Conservation (phyloP, 1,284 basidiomycete genomes). For the Apiotrichum montevideense region DNA sequence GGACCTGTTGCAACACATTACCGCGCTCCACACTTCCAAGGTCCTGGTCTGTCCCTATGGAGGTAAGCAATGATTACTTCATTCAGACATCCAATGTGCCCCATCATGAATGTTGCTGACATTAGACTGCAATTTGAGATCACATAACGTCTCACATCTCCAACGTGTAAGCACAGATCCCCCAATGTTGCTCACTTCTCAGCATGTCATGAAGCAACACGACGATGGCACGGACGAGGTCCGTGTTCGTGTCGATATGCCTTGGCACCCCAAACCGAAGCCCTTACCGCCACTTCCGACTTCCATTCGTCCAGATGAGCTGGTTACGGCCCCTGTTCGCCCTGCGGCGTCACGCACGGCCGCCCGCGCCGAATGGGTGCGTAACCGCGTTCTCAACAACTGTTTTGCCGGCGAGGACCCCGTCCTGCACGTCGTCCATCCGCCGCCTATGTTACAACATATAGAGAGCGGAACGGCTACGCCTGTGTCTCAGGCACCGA, state of each 20-base stretch:
- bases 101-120: neutral
- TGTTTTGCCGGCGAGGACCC: slow-evolving; percentile 26
- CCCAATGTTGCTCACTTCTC: neutral
- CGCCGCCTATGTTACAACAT: slow-evolving; percentile 26
- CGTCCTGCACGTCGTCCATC: slow-evolving; percentile 25
- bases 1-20: slow-evolving; percentile 29
- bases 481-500: neutral
- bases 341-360: slow-evolving; percentile 12
- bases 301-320: slow-evolving; percentile 17
- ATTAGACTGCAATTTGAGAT: slow-evolving; percentile 21
- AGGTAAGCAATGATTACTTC: slow-evolving; percentile 7
- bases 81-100: neutral
- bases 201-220: slow-evolving; percentile 27
- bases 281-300: slow-evolving; percentile 11
- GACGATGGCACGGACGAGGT: slow-evolving; percentile 17
- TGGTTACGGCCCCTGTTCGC: slow-evolving; percentile 21
- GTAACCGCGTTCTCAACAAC: slow-evolving; percentile 17
- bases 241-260: slow-evolving; percentile 18
- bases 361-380: slow-evolving; percentile 14
- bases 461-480: neutral
- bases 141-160: slow-evolving; percentile 27
- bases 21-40: slow-evolving; percentile 27
- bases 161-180: neutral
- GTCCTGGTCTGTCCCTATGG: slow-evolving; percentile 27
- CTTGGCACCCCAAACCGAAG: slow-evolving; percentile 4